A percentile compares a stretch with the other conserved stretches of the same genome.
phyloP scores from a whole-genome alignment of 75 land plant species.

The Chamaecyparis obtusa region DNA sequence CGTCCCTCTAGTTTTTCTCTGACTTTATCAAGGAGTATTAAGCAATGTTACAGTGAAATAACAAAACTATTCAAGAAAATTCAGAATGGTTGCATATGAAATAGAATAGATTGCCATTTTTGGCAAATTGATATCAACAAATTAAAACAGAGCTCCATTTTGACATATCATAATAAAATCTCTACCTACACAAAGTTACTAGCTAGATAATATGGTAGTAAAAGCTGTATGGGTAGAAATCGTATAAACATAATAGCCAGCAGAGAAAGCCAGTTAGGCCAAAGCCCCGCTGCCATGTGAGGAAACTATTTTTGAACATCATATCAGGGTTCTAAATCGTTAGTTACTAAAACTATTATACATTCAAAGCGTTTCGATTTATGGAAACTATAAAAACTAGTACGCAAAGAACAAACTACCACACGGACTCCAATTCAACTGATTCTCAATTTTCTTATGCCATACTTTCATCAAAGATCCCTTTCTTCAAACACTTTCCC shows the following conservation, averaged over 20 bases:
- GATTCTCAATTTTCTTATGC: no score
- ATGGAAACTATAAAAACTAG: no score
- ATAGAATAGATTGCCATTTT: neutral
- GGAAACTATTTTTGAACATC: neutral
- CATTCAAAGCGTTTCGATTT: no score
- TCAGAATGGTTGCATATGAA: neutral
- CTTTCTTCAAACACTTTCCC: no score
- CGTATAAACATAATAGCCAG: no score
- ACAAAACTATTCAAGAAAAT: neutral
- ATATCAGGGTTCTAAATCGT: neutral
- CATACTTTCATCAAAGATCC: no score
- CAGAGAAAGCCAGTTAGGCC: neutral
- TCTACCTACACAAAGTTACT: conserved; percentile 47
- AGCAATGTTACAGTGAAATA: neutral
- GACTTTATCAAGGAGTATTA: conserved; percentile 22
- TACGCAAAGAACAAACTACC: no score
- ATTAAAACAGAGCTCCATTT: no score
- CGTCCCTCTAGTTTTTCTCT: conserved; percentile 99
- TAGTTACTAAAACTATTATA: no score
- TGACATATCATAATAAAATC: neutral
- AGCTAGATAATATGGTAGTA: neutral
- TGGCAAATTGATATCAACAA: neutral
- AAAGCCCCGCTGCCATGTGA: neutral
- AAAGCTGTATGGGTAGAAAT: neutral
- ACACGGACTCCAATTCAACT: no score